phyloP scores from a whole-genome alignment of 768 basidiomycete genomes.

The Leccinum barrowsii region DNA sequence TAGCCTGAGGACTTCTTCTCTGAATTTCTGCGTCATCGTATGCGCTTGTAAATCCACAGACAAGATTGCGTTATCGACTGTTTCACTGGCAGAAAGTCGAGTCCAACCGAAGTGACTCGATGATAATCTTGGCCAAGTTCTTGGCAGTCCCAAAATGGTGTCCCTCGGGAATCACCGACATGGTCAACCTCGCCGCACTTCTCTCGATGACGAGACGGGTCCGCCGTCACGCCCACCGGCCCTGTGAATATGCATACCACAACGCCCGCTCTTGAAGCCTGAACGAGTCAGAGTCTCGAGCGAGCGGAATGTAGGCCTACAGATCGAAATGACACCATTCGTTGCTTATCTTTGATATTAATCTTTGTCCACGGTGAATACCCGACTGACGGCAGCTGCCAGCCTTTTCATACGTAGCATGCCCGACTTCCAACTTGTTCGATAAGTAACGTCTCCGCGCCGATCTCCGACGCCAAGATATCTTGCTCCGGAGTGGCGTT shows the following conservation, averaged over 20 bases:
- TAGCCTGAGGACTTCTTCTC: conserved; percentile 49
- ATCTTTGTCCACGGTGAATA: no score
- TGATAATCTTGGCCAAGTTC: not conserved
- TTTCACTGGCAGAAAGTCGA: not conserved
- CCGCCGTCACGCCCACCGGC: no score
- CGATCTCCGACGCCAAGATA: not conserved
- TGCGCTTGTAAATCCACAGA: not conserved
- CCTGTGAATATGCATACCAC: no score
- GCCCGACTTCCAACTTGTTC: not conserved
- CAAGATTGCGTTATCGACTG: not conserved
- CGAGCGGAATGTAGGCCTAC: no score
- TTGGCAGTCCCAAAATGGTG: not conserved
- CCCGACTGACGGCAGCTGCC: no score
- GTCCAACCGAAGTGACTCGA: not conserved
- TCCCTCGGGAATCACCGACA: not conserved
- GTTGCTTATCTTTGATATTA: no score
- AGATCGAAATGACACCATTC: no score
- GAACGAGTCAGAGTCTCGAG: no score
- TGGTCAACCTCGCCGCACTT: not conserved
- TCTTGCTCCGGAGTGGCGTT: no score
- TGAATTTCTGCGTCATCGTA: conserved; percentile 52
- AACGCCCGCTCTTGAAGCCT: no score
- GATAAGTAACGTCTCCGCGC: not conserved
- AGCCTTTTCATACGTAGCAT: no score
- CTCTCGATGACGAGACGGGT: no score